Conservation (phyloP, 2,329 filamentous ascomycete genomes). For the Paecilomyces dactylethromorphus region DNA sequence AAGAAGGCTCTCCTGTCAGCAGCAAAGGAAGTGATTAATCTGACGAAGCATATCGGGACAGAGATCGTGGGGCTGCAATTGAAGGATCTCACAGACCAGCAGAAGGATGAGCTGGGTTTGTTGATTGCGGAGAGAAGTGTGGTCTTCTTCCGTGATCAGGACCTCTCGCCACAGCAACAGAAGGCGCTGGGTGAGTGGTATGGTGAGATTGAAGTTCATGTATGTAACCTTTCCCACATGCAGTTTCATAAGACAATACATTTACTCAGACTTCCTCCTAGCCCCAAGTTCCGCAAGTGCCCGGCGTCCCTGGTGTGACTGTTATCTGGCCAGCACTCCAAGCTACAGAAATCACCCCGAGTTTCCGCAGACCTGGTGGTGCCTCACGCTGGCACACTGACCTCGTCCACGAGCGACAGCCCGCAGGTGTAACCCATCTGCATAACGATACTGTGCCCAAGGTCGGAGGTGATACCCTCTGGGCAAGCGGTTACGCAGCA, state of each 20-base stretch:
- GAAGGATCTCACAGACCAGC: slow-evolving; percentile 53
- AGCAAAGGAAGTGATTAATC: slow-evolving; percentile 56
- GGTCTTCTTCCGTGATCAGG: slow-evolving; percentile 61
- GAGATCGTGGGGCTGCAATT: slow-evolving; percentile 59
- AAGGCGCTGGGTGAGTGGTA: slow-evolving; percentile 57
- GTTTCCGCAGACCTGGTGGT: slow-evolving; percentile 62
- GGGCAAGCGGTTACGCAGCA: slow-evolving; percentile 64
- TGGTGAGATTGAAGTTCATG: slow-evolving; percentile 62
- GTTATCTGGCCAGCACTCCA: slow-evolving; percentile 66
- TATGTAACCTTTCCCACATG: slow-evolving; percentile 29
- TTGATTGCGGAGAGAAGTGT: slow-evolving; percentile 59
- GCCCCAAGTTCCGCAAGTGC: slow-evolving; percentile 66
- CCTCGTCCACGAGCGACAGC: slow-evolving; percentile 64
- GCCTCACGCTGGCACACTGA: slow-evolving; percentile 65
- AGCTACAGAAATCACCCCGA: slow-evolving; percentile 54
- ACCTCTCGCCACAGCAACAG: slow-evolving; percentile 56
- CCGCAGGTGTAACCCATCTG: slow-evolving; percentile 63
- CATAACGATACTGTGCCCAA: slow-evolving; percentile 63
- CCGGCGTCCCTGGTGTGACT: slow-evolving; percentile 57
- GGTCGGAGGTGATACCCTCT: slow-evolving; percentile 64
- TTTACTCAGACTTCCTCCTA: slow-evolving; percentile 21
- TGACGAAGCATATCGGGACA: slow-evolving; percentile 58
- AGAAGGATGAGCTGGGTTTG: slow-evolving; percentile 57
- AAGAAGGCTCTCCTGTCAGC: slow-evolving; percentile 56
- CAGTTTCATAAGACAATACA: not conserved